Percentiles rank a stretch among this genome's conserved stretches.
Conservation (phyloP, 2,329 filamentous ascomycete genomes). For the Cryphonectria nitschkei region DNA sequence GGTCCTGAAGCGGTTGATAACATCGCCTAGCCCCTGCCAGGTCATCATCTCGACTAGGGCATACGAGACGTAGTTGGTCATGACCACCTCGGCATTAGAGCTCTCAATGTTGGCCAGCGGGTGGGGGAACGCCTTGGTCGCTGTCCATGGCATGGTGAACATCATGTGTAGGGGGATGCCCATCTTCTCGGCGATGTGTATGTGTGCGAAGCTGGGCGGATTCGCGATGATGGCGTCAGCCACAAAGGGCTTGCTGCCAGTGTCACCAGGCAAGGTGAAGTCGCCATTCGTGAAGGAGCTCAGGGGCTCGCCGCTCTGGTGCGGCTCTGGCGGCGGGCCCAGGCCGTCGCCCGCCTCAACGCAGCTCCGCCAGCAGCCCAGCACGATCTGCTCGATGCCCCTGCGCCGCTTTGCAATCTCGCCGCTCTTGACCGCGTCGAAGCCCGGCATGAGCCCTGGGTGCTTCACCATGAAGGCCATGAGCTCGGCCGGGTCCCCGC, state of each 20-base stretch:
- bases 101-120: conserved; percentile 82
- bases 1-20: conserved; percentile 86
- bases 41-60: conserved; percentile 88
- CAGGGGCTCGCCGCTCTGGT: conserved; percentile 51
- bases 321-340: conserved; percentile 52
- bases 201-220: conserved; percentile 75
- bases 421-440: conserved; percentile 75
- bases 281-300: conserved; percentile 46
- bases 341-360: conserved; percentile 75
- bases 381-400: conserved; percentile 78
- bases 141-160: conserved; percentile 95
- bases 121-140: conserved; percentile 83
- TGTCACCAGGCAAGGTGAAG: conserved; percentile 46
- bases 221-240: conserved; percentile 83
- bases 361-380: conserved; percentile 86
- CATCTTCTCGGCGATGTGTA: conserved; percentile 75
- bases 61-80: conserved; percentile 84
- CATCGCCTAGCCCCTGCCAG: conserved; percentile 88
- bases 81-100: conserved; percentile 73
- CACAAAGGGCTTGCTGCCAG: conserved; percentile 67
- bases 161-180: conserved; percentile 80
- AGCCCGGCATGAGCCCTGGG: conserved; percentile 80
- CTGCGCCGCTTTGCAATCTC: conserved; percentile 75
- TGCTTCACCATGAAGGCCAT: conserved; percentile 95
- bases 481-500: conserved; percentile 74